Evolutionary conservation across 176 grass and related monocot genomes (phyloP).

Genomic region (Carex littledalei): DNA sequence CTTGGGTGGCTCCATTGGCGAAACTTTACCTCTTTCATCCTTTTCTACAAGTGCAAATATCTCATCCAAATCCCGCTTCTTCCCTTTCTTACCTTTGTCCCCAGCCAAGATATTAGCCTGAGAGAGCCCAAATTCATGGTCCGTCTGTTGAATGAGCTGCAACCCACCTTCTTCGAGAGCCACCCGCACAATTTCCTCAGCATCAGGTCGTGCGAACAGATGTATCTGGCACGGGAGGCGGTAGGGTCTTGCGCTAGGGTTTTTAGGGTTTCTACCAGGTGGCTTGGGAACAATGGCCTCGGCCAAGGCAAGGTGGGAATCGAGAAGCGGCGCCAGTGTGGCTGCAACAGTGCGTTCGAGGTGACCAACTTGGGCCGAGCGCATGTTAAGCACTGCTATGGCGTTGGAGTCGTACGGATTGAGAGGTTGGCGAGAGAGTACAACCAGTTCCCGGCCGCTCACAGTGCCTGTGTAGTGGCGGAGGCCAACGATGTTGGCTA

Average conservation of each 20-base stretch:
- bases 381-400: conserved; percentile 52
- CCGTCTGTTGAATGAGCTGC: conserved; percentile 34
- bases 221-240: conserved; percentile 68
- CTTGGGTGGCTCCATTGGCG: conserved; percentile 51
- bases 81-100: conserved; percentile 22
- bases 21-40: conserved; percentile 10
- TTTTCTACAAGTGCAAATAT: conserved; percentile 54
- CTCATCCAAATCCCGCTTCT: conserved; percentile 42
- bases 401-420: conserved; percentile 58
- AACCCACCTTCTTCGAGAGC: conserved; percentile 32
- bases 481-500: conserved; percentile 58
- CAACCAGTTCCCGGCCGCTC: conserved; percentile 47
- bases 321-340: conserved; percentile 65
- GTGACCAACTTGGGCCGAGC: conserved; percentile 38
- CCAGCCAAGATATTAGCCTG: conserved; percentile 54
- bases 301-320: conserved; percentile 36
- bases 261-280: conserved; percentile 24
- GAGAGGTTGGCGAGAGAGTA: conserved; percentile 62
- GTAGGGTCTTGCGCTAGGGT: background rate
- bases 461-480: conserved; percentile 39
- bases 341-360: conserved; percentile 25
- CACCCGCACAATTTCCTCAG: conserved; percentile 11
- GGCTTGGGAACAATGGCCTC: conserved; percentile 53
- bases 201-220: conserved; percentile 51
- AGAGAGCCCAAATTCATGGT: conserved; percentile 64